Evolutionary conservation across 2,329 filamentous ascomycete species (phyloP), one percentile per base, ranked within the genome.

Genomic region (Talaromyces marneffei): DNA sequence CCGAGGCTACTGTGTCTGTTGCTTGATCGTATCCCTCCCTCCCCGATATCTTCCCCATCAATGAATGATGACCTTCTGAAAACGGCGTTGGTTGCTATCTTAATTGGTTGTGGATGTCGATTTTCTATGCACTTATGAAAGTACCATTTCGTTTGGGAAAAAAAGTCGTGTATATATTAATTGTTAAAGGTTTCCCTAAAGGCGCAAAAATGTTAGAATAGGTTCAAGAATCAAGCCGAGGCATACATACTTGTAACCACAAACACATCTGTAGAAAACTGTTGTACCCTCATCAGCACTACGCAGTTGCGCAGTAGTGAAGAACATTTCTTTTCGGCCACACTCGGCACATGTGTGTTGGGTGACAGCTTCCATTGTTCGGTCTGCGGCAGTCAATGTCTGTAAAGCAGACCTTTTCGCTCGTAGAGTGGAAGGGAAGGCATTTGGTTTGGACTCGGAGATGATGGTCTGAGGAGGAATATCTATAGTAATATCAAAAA

Each of bases 271-370:
- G 77, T 91, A 96, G 71, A 97, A 95, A 59, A 96, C 85, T 0
- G 93, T 97, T 66, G 88, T 91, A 64, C 94, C 94, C 85, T 97
- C 93, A 74, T 99, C 94, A 59, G 93, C 94, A 80, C 92, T 87
- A 68, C 93, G 88, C 69, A 96, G 79, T 74, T 99, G 94, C 63
- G 91, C 85, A 2, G 89, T 89, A 55, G 91, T 89, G 74, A 88
- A 97, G 68, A 87, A 89, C 75, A 97, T 91, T 72, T 96, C 88
- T 58, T 86, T 87, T 58, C 86, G 82, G 16, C 88, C 91, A 74
- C 94, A 97, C 70, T 91, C 87, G 50, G 88, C 84, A 73, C 94
- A 97, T 48, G 83, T 86, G 73, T 88, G 82, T 63, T 84, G 79
- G 67, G 84, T 89, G 27, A 82, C 81, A 56, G 87, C 89, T 71